Conservation (phyloP, 768 basidiomycete species). For the Hebeloma cylindrosporum region DNA sequence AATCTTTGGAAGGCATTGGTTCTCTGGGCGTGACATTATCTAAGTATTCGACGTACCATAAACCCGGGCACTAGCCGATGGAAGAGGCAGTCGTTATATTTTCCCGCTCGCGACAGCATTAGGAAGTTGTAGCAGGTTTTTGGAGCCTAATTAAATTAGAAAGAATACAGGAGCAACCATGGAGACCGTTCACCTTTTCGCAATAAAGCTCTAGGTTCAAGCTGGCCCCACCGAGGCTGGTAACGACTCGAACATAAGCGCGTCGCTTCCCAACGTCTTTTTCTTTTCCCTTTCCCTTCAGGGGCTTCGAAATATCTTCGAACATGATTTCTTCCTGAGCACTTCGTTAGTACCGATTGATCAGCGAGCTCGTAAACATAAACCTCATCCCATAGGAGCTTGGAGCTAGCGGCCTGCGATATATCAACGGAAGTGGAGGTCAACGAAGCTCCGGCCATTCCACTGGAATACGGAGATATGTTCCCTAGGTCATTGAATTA, state of each 20-base stretch:
- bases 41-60: slow-evolving; percentile 59
- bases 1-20: slow-evolving; percentile 63
- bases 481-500: slow-evolving; percentile 57
- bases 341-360: neutral
- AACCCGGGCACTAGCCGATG: slow-evolving; percentile 93
- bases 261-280: slow-evolving; percentile 89
- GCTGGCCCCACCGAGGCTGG: slow-evolving; percentile 84
- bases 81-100: slow-evolving; percentile 88
- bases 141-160: slow-evolving; percentile 63
- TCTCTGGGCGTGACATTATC: too few relatives aligned
- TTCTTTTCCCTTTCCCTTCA: slow-evolving; percentile 87
- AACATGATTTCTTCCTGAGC: slow-evolving; percentile 94
- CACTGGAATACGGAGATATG: slow-evolving; percentile 87
- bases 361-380: slow-evolving; percentile 12
- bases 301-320: slow-evolving; percentile 80
- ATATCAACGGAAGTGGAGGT: slow-evolving; percentile 87
- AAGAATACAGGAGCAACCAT: neutral
- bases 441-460: slow-evolving; percentile 87
- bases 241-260: slow-evolving; percentile 95
- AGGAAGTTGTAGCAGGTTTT: slow-evolving; percentile 99
- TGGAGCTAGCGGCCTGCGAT: slow-evolving; percentile 66
- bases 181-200: slow-evolving; percentile 65
- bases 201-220: slow-evolving; percentile 84
- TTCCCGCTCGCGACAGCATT: slow-evolving; percentile 86
- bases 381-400: slow-evolving; percentile 94